Evolutionary conservation across 805 yeast genomes (phyloP).

Genomic region (Sugiyamaella valdiviana): DNA sequence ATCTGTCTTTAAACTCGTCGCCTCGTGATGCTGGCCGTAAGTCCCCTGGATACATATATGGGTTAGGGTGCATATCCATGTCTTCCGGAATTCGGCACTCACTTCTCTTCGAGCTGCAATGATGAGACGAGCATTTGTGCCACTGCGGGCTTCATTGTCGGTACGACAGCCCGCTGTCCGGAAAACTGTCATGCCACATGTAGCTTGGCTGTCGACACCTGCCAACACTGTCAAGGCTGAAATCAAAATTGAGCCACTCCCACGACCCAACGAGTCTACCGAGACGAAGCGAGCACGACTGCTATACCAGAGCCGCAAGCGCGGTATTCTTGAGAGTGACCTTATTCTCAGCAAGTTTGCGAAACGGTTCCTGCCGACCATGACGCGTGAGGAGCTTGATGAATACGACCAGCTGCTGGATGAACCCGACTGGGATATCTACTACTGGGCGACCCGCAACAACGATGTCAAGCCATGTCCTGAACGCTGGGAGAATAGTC

Average conservation of each 20-base stretch:
- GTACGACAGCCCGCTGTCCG: no score
- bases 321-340: conserved; percentile 94
- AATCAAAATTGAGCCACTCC: conserved; percentile 70
- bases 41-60: no score
- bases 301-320: conserved; percentile 83
- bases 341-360: conserved; percentile 81
- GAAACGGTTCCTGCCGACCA: conserved; percentile 53
- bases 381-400: conserved; percentile 60
- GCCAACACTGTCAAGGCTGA: conserved; percentile 29
- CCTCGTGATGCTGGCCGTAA: no score
- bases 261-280: conserved; percentile 64
- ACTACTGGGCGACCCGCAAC: conserved; percentile 93
- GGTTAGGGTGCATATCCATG: no score
- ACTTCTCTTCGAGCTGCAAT: neutral
- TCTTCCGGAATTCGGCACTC: no score
- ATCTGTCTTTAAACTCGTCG: conserved; percentile 4
- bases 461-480: conserved; percentile 75
- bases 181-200: no score
- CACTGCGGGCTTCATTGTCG: no score
- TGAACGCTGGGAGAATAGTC: conserved; percentile 69
- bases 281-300: conserved; percentile 81
- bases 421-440: conserved; percentile 98
- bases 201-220: neutral
- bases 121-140: neutral
- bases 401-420: conserved; percentile 82